Evolutionary conservation across 2,329 filamentous ascomycete genomes (phyloP).

Genomic region (Hansfordia pulvinata): DNA sequence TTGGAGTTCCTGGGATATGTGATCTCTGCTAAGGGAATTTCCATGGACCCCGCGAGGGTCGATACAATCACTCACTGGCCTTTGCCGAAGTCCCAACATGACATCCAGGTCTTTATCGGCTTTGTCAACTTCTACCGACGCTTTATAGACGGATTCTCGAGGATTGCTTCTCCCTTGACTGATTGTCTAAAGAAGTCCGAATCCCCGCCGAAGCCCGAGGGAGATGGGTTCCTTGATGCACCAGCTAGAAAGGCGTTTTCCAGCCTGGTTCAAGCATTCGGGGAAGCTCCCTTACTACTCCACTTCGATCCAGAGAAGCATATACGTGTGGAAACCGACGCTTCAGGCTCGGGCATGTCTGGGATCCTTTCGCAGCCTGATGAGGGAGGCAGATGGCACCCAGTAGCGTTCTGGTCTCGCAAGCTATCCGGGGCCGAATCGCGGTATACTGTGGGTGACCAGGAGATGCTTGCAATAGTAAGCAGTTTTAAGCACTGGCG

Average conservation of each 20-base stretch:
- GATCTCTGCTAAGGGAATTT: conserved; percentile 11
- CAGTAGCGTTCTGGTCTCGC: conserved; percentile 7
- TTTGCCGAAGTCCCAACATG: conserved; percentile 6
- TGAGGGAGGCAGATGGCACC: conserved; percentile 2
- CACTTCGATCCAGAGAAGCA: conserved; percentile 2
- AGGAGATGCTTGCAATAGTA: conserved; percentile 20
- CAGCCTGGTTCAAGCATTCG: not conserved
- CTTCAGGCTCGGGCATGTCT: conserved; percentile 6
- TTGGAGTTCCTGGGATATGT: conserved; percentile 17
- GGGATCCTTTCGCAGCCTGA: conserved; percentile 1
- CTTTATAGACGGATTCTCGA: conserved; percentile 13
- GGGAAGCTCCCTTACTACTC: conserved; percentile 1
- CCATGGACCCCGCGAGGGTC: conserved; percentile 13
- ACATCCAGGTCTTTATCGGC: conserved; percentile 13
- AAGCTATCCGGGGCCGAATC: conserved; percentile 5
- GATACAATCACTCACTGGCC: conserved; percentile 11
- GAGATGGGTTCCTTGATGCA: not conserved
- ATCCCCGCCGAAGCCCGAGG: not conserved
- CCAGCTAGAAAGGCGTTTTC: not conserved
- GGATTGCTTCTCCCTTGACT: not conserved
- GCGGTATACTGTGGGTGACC: conserved; percentile 20
- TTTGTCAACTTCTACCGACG: conserved; percentile 18
- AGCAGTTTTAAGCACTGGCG: conserved; percentile 9
- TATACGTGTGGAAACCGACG: conserved; percentile 10
- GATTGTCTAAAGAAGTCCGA: not conserved